These are phyloP conservation scores for Symbiodinium natans DNA, from an alignment of 73 alveolate species.

Conservation along the genomic window DNA sequence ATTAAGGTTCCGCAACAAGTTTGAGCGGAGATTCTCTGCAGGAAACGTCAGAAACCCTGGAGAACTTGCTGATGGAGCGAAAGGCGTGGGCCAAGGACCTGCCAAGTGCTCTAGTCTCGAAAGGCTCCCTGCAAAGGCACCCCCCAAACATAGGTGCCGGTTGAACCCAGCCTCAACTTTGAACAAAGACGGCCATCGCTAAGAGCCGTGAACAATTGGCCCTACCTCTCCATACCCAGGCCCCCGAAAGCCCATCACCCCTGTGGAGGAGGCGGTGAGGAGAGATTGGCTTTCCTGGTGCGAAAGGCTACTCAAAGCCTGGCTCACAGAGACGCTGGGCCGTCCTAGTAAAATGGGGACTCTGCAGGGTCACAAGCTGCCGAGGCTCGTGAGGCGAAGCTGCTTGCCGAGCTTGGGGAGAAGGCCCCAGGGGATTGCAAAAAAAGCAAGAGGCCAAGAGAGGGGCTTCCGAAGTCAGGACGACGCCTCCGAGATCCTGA, in stretches of 20 bases:
- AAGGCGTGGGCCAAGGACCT: slow-evolving; percentile 65
- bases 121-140: not conserved
- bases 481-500: not conserved
- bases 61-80: slow-evolving; percentile 32
- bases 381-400: slow-evolving; percentile 38
- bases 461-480: not conserved
- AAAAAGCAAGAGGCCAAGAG: not conserved
- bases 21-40: not conserved
- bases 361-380: no score
- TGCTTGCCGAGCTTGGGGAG: slow-evolving; percentile 66
- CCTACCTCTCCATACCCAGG: no score
- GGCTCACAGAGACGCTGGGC: not conserved
- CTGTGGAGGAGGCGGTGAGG: slow-evolving; percentile 21
- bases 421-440: not conserved
- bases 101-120: not conserved
- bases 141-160: no score
- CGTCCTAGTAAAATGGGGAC: no score
- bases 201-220: not conserved
- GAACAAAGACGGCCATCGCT: no score
- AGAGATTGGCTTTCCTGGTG: slow-evolving; percentile 76
- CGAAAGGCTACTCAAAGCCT: slow-evolving; percentile 44
- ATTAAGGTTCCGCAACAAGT: no score
- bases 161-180: no score
- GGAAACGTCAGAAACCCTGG: slow-evolving; percentile 20
- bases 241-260: not conserved